A percentile compares a stretch with the other conserved stretches of the same genome.
Evolutionary conservation across 1,284 basidiomycete genomes (phyloP).

Genomic region (Tylopilus sp.): DNA sequence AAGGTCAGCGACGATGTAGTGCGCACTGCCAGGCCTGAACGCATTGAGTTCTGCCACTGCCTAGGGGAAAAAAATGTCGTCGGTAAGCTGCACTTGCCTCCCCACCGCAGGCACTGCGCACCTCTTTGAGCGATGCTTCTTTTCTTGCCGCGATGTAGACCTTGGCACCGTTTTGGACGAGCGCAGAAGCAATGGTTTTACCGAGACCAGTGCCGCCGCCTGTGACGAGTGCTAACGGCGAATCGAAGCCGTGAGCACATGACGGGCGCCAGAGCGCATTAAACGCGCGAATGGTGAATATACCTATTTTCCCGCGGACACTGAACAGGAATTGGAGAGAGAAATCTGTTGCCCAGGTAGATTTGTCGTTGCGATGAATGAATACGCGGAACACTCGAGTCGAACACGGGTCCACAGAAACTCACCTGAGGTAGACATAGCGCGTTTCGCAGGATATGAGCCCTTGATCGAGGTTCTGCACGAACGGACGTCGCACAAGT

Average conservation of each 20-base stretch:
- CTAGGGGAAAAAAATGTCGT: constrained; percentile 34
- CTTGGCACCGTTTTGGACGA: constrained; percentile 78
- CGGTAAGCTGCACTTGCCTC: neutral
- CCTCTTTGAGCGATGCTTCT: constrained; percentile 72
- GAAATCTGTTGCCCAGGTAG: constrained; percentile 44
- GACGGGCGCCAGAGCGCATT: neutral
- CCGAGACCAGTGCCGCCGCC: constrained; percentile 79
- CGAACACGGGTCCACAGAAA: too few relatives aligned
- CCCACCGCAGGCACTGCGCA: constrained; percentile 27
- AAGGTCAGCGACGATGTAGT: constrained; percentile 73
- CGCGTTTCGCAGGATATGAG: neutral
- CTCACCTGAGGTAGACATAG: constrained; percentile 20
- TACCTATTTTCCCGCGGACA: constrained; percentile 74
- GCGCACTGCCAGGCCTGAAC: constrained; percentile 53
- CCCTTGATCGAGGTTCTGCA: neutral
- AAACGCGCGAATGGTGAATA: neutral
- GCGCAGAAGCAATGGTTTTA: constrained; percentile 76
- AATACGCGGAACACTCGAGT: too few relatives aligned
- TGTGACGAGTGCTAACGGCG: constrained; percentile 63
- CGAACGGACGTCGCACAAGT: neutral
- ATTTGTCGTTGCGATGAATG: neutral
- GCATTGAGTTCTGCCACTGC: constrained; percentile 58
- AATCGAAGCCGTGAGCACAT: constrained; percentile 4
- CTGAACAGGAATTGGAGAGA: constrained; percentile 60
- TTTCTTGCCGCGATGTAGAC: constrained; percentile 87